phyloP scores from a whole-genome alignment of 495 filamentous ascomycete genomes.

The Cairneyella variabilis region DNA sequence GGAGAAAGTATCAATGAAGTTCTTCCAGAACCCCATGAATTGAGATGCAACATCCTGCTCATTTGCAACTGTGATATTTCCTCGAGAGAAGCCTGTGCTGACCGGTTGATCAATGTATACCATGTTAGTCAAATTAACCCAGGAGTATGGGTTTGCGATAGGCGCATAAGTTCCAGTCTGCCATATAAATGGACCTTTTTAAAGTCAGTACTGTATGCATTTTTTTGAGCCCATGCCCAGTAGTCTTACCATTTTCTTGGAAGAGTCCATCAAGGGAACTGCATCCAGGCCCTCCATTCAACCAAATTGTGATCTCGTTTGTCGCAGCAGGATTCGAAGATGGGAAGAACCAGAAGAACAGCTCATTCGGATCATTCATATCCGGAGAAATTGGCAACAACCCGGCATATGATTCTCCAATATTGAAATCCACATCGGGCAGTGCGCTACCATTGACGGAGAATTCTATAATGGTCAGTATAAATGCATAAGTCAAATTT shows the following conservation, averaged over 20 bases:
- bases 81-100: constrained; percentile 70
- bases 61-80: constrained; percentile 51
- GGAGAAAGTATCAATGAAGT: constrained; percentile 64
- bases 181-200: constrained; percentile 66
- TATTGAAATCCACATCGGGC: constrained; percentile 70
- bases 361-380: constrained; percentile 44
- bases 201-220: no score
- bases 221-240: no score
- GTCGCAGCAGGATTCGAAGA: constrained; percentile 49
- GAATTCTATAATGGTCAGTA: no score
- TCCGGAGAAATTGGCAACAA: constrained; percentile 52
- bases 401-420: constrained; percentile 76
- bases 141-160: constrained; percentile 60
- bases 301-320: constrained; percentile 60
- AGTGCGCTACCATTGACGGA: constrained; percentile 62
- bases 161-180: constrained; percentile 61
- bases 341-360: constrained; percentile 80
- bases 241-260: constrained; percentile 60
- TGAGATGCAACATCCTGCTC: constrained; percentile 62
- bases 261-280: constrained; percentile 64
- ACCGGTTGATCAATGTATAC: constrained; percentile 75
- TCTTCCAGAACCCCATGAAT: constrained; percentile 69
- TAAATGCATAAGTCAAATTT: no score
- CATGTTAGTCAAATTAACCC: constrained; percentile 73
- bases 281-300: constrained; percentile 61